Evolutionary conservation across 805 yeast species (phyloP).

Genomic region (Ogataea dorogensis): DNA sequence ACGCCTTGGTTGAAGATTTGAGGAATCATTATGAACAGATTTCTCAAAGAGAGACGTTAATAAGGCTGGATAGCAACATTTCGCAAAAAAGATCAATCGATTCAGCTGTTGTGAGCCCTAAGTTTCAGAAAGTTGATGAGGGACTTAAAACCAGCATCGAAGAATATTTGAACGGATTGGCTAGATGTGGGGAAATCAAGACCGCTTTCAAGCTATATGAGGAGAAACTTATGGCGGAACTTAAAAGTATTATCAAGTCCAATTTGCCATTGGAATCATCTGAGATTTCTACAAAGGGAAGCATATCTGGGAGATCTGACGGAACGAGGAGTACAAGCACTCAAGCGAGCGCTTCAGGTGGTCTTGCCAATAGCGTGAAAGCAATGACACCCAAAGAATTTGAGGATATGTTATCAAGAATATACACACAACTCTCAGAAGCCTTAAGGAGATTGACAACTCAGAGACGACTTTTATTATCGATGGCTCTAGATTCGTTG

Average conservation of each 20-base stretch:
- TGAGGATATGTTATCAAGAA: conserved; percentile 61
- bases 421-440: conserved; percentile 65
- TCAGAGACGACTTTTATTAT: conserved; percentile 78
- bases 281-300: conserved; percentile 17
- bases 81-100: conserved; percentile 13
- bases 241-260: conserved; percentile 67
- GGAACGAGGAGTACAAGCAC: conserved; percentile 26
- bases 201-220: conserved; percentile 65
- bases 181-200: conserved; percentile 58
- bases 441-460: conserved; percentile 68
- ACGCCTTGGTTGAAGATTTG: conserved; percentile 58
- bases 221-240: conserved; percentile 64
- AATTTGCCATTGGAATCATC: conserved; percentile 54
- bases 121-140: conserved; percentile 21
- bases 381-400: conserved; percentile 73
- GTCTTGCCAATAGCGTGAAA: conserved; percentile 46
- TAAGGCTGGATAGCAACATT: conserved; percentile 39
- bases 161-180: conserved; percentile 52
- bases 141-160: conserved; percentile 43
- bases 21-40: conserved; percentile 52
- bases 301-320: conserved; percentile 30
- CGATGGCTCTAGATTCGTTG: conserved; percentile 56
- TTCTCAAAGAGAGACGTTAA: conserved; percentile 47
- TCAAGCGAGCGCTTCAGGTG: conserved; percentile 28
- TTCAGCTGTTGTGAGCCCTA: neutral